These are phyloP conservation scores for Trypanosoma platydactyli DNA, from an alignment of 208 protist genomes.

Conservation along the genomic window DNA sequence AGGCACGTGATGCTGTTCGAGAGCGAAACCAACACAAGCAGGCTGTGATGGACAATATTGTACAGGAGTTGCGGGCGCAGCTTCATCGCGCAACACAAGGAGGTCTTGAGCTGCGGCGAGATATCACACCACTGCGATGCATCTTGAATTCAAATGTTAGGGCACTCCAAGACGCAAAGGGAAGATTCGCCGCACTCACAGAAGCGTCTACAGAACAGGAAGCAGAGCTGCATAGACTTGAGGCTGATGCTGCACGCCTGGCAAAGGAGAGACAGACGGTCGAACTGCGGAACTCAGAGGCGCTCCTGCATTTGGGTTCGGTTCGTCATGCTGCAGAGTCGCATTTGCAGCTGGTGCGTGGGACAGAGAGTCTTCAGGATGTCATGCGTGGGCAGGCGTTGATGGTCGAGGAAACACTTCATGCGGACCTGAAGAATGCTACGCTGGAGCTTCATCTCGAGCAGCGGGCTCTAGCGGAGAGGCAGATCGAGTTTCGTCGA, in stretches of 20 bases:
- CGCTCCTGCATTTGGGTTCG: slow-evolving; percentile 36
- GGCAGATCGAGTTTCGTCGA: slow-evolving; percentile 45
- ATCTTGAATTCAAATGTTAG: slow-evolving; percentile 1
- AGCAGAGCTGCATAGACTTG: slow-evolving; percentile 5
- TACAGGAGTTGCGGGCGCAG: slow-evolving; percentile 21
- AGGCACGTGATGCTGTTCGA: slow-evolving; percentile 9
- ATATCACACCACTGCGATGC: slow-evolving; percentile 20
- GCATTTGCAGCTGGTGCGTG: slow-evolving; percentile 30
- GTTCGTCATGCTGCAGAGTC: slow-evolving; percentile 44
- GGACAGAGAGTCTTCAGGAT: slow-evolving; percentile 17
- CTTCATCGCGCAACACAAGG: slow-evolving; percentile 1
- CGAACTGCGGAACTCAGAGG: slow-evolving; percentile 8
- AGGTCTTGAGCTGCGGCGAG: slow-evolving; percentile 13
- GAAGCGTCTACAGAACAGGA: not conserved
- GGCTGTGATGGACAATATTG: slow-evolving; percentile 28
- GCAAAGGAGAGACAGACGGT: slow-evolving; percentile 16
- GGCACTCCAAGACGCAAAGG: slow-evolving; percentile 10
- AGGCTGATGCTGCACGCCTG: not conserved
- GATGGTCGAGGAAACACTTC: slow-evolving; percentile 45
- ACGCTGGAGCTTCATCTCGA: slow-evolving; percentile 66
- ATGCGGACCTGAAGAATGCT: slow-evolving; percentile 41
- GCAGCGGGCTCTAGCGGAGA: slow-evolving; percentile 48
- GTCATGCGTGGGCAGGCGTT: slow-evolving; percentile 57
- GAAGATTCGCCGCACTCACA: not conserved
- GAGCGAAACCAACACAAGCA: slow-evolving; percentile 8